phyloP scores from a whole-genome alignment of 1,139 yeast genomes.

The Candida anutae region DNA sequence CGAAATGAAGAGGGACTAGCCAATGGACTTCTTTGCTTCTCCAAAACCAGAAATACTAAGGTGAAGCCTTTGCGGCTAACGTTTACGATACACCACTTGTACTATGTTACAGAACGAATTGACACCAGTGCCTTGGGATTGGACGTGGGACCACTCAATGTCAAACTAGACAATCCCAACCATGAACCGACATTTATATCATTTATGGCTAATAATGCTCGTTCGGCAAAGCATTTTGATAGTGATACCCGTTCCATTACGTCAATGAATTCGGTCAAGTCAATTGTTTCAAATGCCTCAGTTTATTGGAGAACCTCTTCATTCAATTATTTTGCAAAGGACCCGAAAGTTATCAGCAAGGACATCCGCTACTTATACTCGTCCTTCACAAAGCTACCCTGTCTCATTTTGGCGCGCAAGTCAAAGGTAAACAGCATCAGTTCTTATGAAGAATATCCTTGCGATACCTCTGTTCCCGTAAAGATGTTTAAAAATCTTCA shows the following conservation, averaged over 20 bases:
- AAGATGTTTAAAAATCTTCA: slow-evolving; percentile 53
- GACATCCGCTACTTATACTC: slow-evolving; percentile 54
- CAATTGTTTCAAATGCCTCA: slow-evolving; percentile 42
- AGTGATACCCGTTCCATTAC: slow-evolving; percentile 56
- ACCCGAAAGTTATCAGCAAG: slow-evolving; percentile 35
- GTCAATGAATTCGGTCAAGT: slow-evolving; percentile 56
- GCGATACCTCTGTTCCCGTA: slow-evolving; percentile 62
- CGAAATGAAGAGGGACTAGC: slow-evolving; percentile 40
- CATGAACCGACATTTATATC: slow-evolving; percentile 49
- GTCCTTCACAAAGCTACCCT: slow-evolving; percentile 62
- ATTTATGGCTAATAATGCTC: slow-evolving; percentile 44
- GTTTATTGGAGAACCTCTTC: slow-evolving; percentile 31
- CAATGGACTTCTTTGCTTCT: slow-evolving; percentile 36
- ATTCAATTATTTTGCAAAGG: slow-evolving; percentile 28
- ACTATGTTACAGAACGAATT: slow-evolving; percentile 50
- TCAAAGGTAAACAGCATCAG: slow-evolving; percentile 47
- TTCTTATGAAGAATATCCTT: slow-evolving; percentile 64
- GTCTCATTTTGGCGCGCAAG: slow-evolving; percentile 53
- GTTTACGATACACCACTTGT: slow-evolving; percentile 56
- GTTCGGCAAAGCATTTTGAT: slow-evolving; percentile 37
- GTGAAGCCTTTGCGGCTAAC: slow-evolving; percentile 48
- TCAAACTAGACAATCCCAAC: slow-evolving; percentile 51
- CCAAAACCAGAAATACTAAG: slow-evolving; percentile 22
- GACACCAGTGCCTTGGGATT: slow-evolving; percentile 45
- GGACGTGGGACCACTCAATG: slow-evolving; percentile 57